A percentile compares a stretch with the other conserved stretches of the same genome.
These are phyloP conservation scores for Ostreobium quekettii DNA, from an alignment of 139 green algal species.

Conservation along the genomic window DNA sequence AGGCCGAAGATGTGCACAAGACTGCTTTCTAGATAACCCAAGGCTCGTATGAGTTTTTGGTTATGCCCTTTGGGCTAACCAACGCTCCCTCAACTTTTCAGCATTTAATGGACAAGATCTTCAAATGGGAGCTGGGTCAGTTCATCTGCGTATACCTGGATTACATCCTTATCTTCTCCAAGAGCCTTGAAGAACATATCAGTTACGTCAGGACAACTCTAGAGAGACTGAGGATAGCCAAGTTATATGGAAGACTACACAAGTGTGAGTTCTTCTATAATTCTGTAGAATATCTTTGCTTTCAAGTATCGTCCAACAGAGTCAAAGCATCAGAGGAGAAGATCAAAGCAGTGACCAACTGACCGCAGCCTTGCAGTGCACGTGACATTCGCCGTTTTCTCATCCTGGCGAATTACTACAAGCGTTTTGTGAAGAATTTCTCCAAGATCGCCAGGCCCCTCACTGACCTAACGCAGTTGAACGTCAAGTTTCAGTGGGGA, in stretches of 20 bases:
- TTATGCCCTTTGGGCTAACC: slow-evolving; percentile 34
- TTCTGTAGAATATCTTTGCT: slow-evolving; percentile 30
- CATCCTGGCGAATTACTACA: not conserved
- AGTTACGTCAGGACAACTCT: slow-evolving; percentile 30
- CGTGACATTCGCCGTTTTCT: not conserved
- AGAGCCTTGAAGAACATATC: slow-evolving; percentile 30
- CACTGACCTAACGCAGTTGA: not conserved
- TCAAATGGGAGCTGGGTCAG: slow-evolving; percentile 26
- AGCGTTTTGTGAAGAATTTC: not conserved
- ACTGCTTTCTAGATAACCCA: slow-evolving; percentile 27
- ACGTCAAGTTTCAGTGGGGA: not conserved
- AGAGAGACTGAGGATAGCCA: slow-evolving; percentile 22
- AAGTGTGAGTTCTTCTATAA: slow-evolving; percentile 35
- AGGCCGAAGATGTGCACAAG: not conserved
- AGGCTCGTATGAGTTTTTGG: slow-evolving; percentile 31
- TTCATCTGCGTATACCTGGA: slow-evolving; percentile 48
- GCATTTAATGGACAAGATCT: slow-evolving; percentile 34
- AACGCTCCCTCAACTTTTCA: slow-evolving; percentile 38
- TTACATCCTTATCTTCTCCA: slow-evolving; percentile 40
- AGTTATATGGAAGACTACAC: slow-evolving; percentile 31
- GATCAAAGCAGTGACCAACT: slow-evolving; percentile 18
- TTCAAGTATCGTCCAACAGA: slow-evolving; percentile 25
- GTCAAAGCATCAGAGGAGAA: slow-evolving; percentile 24
- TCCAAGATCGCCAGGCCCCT: not conserved
- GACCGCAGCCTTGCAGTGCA: slow-evolving; percentile 10